Base-by-base conservation (phyloP, 31 red algal species). In the Odonthalia washingtoniensis region DNA sequence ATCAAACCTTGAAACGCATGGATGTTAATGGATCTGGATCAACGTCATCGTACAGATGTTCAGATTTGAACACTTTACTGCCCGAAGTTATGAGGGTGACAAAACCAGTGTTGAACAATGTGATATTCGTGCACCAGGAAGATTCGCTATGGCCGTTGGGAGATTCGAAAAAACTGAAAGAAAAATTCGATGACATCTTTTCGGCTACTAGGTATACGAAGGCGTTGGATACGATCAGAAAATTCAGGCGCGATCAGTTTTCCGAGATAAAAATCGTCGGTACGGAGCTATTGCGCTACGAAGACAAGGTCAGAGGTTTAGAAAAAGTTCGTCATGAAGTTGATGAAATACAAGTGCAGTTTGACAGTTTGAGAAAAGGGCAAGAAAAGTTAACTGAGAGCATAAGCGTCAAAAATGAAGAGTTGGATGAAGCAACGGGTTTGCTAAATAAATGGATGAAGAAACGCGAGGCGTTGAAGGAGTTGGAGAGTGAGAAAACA, bases 101-200 rank as follows among this genome's bases (percentile, higher is more conserved):
- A 2, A 94, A 95, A 53, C 90, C 97, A n/a, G 83, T 99, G 2
- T 62, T 99, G 46, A 92, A 99, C 74, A 89, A 93, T 75, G 97
- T 99, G 37, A 93, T 99, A 5, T 99, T 99, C 78, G 94, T 96
- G 27, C 97, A 99, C 57, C 97, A 99, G 70, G 97, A 99, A 72
- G 97, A 99, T 57, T 91, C 93, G 12, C 74, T 91, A 35, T 99
- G 97, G 97, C 97, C 97, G 0, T 77, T 99, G 28, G 69, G 84
- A 30, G 93, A 96, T 17, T 60, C 92, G 5, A 93, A 95, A 40
- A 83, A 89, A 36, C 64, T 99, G 65, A 99, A 99, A 72, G 80
- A 89, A 60, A 89, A 74, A 39, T 97, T 99, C 78, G 97, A 99
- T 44, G 92, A 96, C 3, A 99, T 99, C 30, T 99, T 99, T 80